phyloP scores from a whole-genome alignment of 495 filamentous ascomycete genomes.

The Massariosphaeria phaeospora region DNA sequence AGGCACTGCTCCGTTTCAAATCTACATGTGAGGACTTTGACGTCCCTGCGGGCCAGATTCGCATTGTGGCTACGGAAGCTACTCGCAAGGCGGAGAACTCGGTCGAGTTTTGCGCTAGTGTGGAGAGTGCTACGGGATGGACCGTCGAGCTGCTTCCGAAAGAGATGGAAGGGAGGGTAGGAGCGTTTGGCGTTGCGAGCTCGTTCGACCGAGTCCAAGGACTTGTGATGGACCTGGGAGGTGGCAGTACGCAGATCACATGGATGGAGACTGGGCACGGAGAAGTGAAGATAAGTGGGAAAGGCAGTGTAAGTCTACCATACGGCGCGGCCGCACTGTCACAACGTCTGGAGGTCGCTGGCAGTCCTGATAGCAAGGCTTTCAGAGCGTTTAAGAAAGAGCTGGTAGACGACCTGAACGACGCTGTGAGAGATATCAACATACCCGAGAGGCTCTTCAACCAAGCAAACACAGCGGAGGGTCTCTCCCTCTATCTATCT shows the following conservation, averaged over 20 bases:
- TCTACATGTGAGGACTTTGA: constrained; percentile 65
- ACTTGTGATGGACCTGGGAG: constrained; percentile 83
- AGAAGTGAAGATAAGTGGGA: constrained; percentile 48
- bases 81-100: constrained; percentile 77
- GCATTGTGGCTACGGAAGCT: constrained; percentile 82
- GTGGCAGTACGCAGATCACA: constrained; percentile 85
- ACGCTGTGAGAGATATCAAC: constrained; percentile 55
- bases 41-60: constrained; percentile 59
- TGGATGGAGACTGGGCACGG: constrained; percentile 63
- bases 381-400: constrained; percentile 49
- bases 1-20: constrained; percentile 64
- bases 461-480: constrained; percentile 40
- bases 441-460: constrained; percentile 51
- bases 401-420: constrained; percentile 54
- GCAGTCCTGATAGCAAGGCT: constrained; percentile 37
- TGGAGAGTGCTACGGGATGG: constrained; percentile 58
- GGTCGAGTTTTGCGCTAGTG: constrained; percentile 57
- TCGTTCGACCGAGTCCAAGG: constrained; percentile 62
- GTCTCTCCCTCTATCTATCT: constrained; percentile 75
- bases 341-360: constrained; percentile 46
- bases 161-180: constrained; percentile 74
- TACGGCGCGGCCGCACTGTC: constrained; percentile 84
- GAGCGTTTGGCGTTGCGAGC: constrained; percentile 78
- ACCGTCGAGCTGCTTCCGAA: constrained; percentile 68
- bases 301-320: constrained; percentile 57